A percentile compares a stretch with the other conserved stretches of the same genome.
phyloP scores from a whole-genome alignment of 768 basidiomycete genomes.

The Phanerochaete carnosa region DNA sequence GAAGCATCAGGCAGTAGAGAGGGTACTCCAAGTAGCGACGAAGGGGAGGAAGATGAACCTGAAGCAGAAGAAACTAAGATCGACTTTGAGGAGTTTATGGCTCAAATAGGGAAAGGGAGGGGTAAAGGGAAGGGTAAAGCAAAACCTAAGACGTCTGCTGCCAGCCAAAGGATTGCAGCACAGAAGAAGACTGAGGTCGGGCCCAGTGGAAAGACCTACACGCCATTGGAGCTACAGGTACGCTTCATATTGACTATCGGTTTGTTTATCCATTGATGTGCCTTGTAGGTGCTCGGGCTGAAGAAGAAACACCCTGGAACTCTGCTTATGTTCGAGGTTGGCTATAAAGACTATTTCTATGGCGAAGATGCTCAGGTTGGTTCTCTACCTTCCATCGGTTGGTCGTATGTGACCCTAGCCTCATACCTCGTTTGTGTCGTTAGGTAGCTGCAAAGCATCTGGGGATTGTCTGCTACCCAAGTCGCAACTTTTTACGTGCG shows the following conservation, averaged over 20 bases:
- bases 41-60: conserved; percentile 16
- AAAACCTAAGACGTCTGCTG: background rate
- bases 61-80: background rate
- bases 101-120: conserved; percentile 39
- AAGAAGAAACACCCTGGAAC: conserved; percentile 65
- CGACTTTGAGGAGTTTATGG: conserved; percentile 29
- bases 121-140: conserved; percentile 23
- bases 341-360: conserved; percentile 83
- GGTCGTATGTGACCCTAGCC: background rate
- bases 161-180: conserved; percentile 13
- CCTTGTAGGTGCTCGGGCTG: conserved; percentile 32
- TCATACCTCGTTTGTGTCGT: background rate
- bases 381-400: background rate
- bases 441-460: conserved; percentile 75
- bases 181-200: conserved; percentile 49
- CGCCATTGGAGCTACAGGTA: conserved; percentile 74
- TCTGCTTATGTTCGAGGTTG: conserved; percentile 76
- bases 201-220: conserved; percentile 68
- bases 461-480: conserved; percentile 69
- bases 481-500: conserved; percentile 73
- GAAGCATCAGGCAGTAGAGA: conserved; percentile 13
- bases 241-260: background rate
- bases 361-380: conserved; percentile 77
- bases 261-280: background rate
- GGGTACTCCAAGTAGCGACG: conserved; percentile 14